phyloP scores from a whole-genome alignment of 129 eudicot genomes.

The Deinandra increscens region DNA sequence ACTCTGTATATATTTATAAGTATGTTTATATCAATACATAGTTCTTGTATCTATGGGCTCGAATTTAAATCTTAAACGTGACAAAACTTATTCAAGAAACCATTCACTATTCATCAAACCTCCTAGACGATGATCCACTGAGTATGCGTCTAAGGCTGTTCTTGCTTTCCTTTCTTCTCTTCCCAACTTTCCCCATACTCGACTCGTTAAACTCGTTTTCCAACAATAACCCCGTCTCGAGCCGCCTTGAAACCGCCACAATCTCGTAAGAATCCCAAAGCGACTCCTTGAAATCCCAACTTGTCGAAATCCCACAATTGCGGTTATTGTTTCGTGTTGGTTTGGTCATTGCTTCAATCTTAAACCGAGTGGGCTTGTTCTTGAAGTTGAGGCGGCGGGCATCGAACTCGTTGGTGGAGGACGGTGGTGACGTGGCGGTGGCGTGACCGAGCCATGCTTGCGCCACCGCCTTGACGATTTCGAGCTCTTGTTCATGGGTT shows the following conservation, averaged over 20 bases:
- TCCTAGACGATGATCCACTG: conserved; percentile 42
- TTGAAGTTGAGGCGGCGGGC: conserved; percentile 47
- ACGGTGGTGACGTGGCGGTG: conserved; percentile 30
- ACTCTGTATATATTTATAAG: not conserved
- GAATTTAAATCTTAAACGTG: not conserved
- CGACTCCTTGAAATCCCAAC: conserved; percentile 68
- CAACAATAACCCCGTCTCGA: conserved; percentile 51
- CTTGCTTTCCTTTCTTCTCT: conserved; percentile 56
- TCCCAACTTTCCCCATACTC: conserved; percentile 18
- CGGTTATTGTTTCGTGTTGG: not conserved
- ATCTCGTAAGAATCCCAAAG: conserved; percentile 82
- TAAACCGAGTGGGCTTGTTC: conserved; percentile 52
- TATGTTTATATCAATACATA: not conserved
- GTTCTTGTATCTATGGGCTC: not conserved
- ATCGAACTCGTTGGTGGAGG: conserved; percentile 51
- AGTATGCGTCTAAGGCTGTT: conserved; percentile 65
- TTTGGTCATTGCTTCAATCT: conserved; percentile 50
- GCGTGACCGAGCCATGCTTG: conserved; percentile 79
- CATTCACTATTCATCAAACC: conserved; percentile 36
- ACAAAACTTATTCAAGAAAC: not conserved
- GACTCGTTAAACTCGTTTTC: conserved; percentile 37
- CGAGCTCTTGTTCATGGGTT: conserved; percentile 41
- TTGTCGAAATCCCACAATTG: not conserved
- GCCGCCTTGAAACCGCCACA: conserved; percentile 50
- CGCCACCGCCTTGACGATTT: conserved; percentile 76